Evolutionary conservation across 805 yeast species (phyloP).

Genomic region (Candida xiaguanensis): DNA sequence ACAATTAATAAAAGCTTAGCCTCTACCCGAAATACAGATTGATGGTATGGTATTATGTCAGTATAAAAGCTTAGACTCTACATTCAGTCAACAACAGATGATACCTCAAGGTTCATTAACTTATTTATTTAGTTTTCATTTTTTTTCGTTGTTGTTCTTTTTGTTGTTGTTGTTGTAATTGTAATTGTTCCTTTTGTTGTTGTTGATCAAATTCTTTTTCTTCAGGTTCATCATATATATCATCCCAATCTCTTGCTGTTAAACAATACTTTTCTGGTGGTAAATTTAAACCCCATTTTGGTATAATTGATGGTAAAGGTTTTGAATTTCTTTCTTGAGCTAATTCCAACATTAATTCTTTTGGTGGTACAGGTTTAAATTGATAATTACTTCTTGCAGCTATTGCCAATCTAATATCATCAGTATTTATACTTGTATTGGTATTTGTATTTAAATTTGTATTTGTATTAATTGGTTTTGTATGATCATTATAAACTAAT

Average conservation of each 20-base stretch:
- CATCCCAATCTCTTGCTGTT: constrained; percentile 75
- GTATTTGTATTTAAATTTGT: constrained; percentile 32
- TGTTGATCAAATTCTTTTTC: constrained; percentile 15
- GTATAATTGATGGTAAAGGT: constrained; percentile 86
- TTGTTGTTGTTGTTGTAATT: constrained; percentile 5
- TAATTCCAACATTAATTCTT: constrained; percentile 81
- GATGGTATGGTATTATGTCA: too few species aligned
- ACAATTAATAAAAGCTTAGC: too few species aligned
- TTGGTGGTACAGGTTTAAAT: constrained; percentile 91
- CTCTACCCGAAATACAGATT: too few species aligned
- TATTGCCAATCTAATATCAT: constrained; percentile 87
- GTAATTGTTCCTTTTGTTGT: constrained; percentile 8
- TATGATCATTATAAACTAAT: constrained; percentile 80
- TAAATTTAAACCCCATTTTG: constrained; percentile 84
- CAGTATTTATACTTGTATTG: constrained; percentile 64
- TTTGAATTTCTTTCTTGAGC: constrained; percentile 91
- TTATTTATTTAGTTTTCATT: constrained; percentile 2
- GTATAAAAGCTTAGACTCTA: too few species aligned
- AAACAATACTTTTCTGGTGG: constrained; percentile 98
- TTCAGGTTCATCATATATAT: constrained; percentile 20
- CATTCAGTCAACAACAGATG: too few species aligned
- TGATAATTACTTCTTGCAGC: constrained; percentile 94
- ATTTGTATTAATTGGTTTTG: constrained; percentile 37
- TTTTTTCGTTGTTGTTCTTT: constrained; percentile 5
- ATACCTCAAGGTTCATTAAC: too few species aligned